These are phyloP conservation scores for Esteya vermicola DNA, from an alignment of 2,329 filamentous ascomycete species.

Conservation along the genomic window DNA sequence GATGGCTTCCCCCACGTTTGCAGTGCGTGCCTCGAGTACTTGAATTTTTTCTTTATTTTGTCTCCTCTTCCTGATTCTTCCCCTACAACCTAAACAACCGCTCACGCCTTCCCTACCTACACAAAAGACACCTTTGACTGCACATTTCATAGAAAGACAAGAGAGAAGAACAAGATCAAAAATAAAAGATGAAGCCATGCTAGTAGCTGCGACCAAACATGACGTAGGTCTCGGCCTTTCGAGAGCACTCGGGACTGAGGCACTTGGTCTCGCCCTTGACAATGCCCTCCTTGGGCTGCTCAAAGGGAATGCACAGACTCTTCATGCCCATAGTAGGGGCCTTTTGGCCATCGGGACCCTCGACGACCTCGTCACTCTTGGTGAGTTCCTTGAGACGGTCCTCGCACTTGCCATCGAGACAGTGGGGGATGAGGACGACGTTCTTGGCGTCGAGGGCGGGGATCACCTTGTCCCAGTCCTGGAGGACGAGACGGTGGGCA, in stretches of 20 bases:
- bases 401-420: constrained; percentile 68
- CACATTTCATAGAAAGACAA: neutral
- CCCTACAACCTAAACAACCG: neutral
- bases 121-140: no score
- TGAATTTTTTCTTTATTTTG: no score
- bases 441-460: constrained; percentile 87
- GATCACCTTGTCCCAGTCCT: constrained; percentile 81
- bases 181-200: neutral
- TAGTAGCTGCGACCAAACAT: constrained; percentile 76
- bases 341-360: constrained; percentile 37
- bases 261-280: constrained; percentile 77
- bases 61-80: no score
- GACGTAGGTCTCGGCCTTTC: constrained; percentile 69
- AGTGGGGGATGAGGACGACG: constrained; percentile 83
- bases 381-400: constrained; percentile 91
- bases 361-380: constrained; percentile 48
- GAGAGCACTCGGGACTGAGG: constrained; percentile 72
- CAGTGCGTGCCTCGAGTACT: no score
- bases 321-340: constrained; percentile 50
- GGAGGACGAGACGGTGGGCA: constrained; percentile 66
- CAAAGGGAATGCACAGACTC: constrained; percentile 62
- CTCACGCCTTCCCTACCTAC: neutral
- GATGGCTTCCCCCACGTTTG: no score
- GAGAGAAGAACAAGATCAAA: neutral
- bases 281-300: constrained; percentile 69